Evolutionary conservation across 2,329 filamentous ascomycete genomes (phyloP), one percentile per base, ranked within the genome.

Genomic region (Monilinia fructigena): DNA sequence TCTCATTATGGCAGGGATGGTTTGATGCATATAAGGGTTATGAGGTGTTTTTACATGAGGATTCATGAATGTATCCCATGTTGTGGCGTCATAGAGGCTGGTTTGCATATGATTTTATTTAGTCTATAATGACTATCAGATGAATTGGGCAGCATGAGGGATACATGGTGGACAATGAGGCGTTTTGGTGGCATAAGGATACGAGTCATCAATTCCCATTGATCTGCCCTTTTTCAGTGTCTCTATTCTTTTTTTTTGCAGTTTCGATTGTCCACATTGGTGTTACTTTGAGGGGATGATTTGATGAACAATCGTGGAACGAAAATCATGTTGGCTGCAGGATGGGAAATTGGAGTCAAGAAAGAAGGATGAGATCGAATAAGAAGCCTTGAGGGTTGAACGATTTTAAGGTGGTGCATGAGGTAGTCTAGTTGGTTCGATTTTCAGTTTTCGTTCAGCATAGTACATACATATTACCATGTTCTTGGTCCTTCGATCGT

Each of bases 41-140:
- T 60, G 56, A 50, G 45, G 56, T 60, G 28, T 55, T 55, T n/a
- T 55, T 55, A 55, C 31, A 55, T 55, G 53, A 38, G 31, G 53
- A 35, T 59, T 28, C 42, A 48, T 59, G 18, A 18, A 8, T 59
- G 56, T 26, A 35, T 38, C 31, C 45, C 20, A 23, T 60, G 42
- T 50, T 12, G 18, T 60, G 56, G 45, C 56, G 56, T 60, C 45
- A 38, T 48, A 50, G 56, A 50, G 42, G 45, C 23, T 47, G 45
- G 12, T 60, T 50, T 38, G 35, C 45, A 60, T 48, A 52, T 52
- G n/a, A 26, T 52, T 52, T 60, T 35, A 23, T 48, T 60, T 60
- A 8, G 28, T 50, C 45, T 2, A 8, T 12, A 11, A 47, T 50
- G 45, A 38, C 2, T 23, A 23, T 5, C 18, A 10, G 28, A 35